These are phyloP conservation scores for Phytophthora europaea DNA, from an alignment of 352 stramenopile species.

Conservation along the genomic window DNA sequence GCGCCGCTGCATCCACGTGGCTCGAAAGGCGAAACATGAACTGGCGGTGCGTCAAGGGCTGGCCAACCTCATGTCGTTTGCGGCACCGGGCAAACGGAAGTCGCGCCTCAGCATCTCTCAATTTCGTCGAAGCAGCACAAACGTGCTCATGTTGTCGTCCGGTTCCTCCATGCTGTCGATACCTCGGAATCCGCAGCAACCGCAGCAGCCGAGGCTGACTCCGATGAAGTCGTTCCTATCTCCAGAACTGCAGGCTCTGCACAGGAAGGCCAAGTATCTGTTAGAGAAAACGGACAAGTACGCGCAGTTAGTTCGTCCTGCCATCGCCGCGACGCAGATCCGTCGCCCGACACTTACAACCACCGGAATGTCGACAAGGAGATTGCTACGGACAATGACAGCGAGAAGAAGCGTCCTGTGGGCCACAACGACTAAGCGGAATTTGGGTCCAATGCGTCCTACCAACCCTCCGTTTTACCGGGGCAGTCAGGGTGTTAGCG, in stretches of 20 bases:
- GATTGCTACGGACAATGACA: not conserved
- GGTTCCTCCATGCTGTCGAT: slow-evolving; percentile 1
- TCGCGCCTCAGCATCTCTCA: not conserved
- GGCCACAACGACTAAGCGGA: not conserved
- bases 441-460: not conserved
- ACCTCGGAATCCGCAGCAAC: not conserved
- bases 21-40: slow-evolving; percentile 43
- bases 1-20: slow-evolving; percentile 39
- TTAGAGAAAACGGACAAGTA: not conserved
- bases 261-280: slow-evolving; percentile 4
- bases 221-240: not conserved
- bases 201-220: not conserved
- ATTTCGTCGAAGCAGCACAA: not conserved
- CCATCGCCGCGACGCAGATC: not conserved
- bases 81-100: not conserved
- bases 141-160: not conserved
- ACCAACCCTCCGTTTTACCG: not conserved
- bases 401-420: not conserved
- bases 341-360: not conserved
- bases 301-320: not conserved
- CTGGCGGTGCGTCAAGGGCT: slow-evolving; percentile 1
- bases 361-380: not conserved
- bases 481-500: not conserved
- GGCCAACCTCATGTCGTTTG: not conserved
- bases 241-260: not conserved